phyloP scores from a whole-genome alignment of 441 rosid species.

The Melastoma candidum region DNA sequence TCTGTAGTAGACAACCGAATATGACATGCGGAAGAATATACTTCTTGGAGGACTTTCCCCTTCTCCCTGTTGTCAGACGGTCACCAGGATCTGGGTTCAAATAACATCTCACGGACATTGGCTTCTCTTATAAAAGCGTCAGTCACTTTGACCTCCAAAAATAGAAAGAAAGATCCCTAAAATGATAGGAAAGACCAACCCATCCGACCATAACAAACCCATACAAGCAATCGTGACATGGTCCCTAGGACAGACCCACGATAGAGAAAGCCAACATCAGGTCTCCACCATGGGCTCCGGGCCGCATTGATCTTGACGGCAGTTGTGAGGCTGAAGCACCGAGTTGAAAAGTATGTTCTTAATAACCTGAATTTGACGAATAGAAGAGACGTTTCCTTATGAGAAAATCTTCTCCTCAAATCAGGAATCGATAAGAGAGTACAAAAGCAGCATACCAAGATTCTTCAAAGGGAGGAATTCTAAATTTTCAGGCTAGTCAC shows the following conservation, averaged over 20 bases:
- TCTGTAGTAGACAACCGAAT: too few relatives aligned
- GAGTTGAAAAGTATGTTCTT: conserved; percentile 94
- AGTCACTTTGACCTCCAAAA: too few relatives aligned
- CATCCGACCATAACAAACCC: too few relatives aligned
- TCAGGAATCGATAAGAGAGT: neutral
- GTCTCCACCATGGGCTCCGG: conserved; percentile 96
- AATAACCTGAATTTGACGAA: conserved; percentile 46
- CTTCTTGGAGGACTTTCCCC: too few relatives aligned
- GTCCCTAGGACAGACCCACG: neutral
- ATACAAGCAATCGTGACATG: too few relatives aligned
- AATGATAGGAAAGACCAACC: too few relatives aligned
- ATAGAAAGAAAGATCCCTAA: too few relatives aligned
- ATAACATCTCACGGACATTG: too few relatives aligned
- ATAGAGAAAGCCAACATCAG: conserved; percentile 21
- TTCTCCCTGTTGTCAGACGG: too few relatives aligned
- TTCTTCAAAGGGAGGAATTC: neutral
- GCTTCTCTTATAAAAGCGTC: too few relatives aligned
- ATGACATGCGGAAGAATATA: too few relatives aligned
- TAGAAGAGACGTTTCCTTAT: neutral
- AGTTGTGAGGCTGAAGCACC: conserved; percentile 44
- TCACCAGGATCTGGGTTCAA: too few relatives aligned
- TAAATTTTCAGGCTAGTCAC: neutral
- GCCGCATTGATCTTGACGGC: conserved; percentile 38
- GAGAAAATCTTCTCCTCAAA: neutral
- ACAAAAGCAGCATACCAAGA: neutral